Percentiles rank a stretch among this genome's conserved stretches.
Evolutionary conservation across 2,329 filamentous ascomycete genomes (phyloP).

Genomic region (Atkinsonella texensis): DNA sequence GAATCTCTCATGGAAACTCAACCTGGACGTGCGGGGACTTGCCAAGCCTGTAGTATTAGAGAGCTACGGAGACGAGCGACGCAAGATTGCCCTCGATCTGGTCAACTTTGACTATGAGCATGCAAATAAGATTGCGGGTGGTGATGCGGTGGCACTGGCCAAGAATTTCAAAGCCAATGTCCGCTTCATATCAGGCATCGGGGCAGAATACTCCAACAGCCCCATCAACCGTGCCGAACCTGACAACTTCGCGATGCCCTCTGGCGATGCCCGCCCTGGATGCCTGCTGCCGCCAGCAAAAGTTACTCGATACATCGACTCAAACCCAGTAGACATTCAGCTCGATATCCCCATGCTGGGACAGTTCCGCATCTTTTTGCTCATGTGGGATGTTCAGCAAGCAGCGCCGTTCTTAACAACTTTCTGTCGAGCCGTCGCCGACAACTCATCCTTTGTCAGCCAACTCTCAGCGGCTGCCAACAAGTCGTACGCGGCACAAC

Average conservation of each 20-base stretch:
- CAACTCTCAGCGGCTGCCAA: conserved; percentile 47
- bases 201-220: conserved; percentile 47
- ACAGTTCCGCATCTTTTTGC: conserved; percentile 65
- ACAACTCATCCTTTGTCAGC: conserved; percentile 41
- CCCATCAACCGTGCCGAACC: conserved; percentile 31
- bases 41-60: conserved; percentile 41
- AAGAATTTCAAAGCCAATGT: conserved; percentile 60
- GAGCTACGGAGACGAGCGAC: conserved; percentile 53
- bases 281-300: conserved; percentile 53
- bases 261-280: conserved; percentile 40
- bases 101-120: conserved; percentile 48
- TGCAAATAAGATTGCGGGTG: conserved; percentile 45
- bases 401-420: conserved; percentile 45
- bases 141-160: conserved; percentile 50
- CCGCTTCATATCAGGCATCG: conserved; percentile 61
- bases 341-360: conserved; percentile 67
- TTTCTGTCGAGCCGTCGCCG: conserved; percentile 43
- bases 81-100: conserved; percentile 45
- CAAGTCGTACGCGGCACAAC: conserved; percentile 48
- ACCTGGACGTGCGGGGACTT: conserved; percentile 41
- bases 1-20: conserved; percentile 44
- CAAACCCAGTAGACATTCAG: conserved; percentile 66
- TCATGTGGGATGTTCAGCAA: conserved; percentile 49
- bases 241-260: conserved; percentile 25
- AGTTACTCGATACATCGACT: conserved; percentile 63